Evolutionary conservation across 805 yeast species (phyloP), one percentile per base, ranked within the genome.

Genomic region (Starmerella kuoi): DNA sequence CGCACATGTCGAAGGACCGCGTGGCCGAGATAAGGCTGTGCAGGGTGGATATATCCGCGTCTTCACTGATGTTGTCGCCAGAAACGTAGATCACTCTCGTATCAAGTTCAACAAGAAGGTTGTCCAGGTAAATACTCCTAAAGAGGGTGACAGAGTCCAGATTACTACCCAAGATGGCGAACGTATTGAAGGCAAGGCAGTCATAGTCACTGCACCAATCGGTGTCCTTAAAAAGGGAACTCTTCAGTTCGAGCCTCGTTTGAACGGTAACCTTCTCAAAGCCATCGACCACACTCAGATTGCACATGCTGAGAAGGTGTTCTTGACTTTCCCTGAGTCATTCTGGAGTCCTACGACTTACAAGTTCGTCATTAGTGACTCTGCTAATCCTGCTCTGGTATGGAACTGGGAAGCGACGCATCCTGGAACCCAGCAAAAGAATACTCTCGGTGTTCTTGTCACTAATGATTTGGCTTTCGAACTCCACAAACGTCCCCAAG

Each of bases 291-390:
- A 38, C 20, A 32, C 45, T 7, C 36, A 38, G 23, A 40, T 69
- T 54, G 83, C 86, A 0, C 69, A 77, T 2, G 59, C 82, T 37
- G 91, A 91, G 0, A 82, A 82, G 59, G 74, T 81, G 9, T 63
- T 79, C 1, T 66, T 81, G 47, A 88, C 81, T 55, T 82, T 82
- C 56, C 73, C 72, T 11, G 44, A 57, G 2, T 59, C 70, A 11
- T 78, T 77, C 60, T 81, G 91, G 91, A 41, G 60, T n/a, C 72
- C 72, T 30, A 58, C 61, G n/a, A 50, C 50, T 5, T 76, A 74
- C 44, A 62, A 78, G 42, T 67, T 74, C 46, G 55, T 69, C 8
- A 64, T 73, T 0, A 47, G 73, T n/a, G 72, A 73, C 1, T 56
- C 61, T 2, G 35, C 35, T 12, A 26, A 14, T 15, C 94, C 94